Evolutionary conservation across 768 basidiomycete species (phyloP).

Genomic region (Tricholoma furcatifolium): DNA sequence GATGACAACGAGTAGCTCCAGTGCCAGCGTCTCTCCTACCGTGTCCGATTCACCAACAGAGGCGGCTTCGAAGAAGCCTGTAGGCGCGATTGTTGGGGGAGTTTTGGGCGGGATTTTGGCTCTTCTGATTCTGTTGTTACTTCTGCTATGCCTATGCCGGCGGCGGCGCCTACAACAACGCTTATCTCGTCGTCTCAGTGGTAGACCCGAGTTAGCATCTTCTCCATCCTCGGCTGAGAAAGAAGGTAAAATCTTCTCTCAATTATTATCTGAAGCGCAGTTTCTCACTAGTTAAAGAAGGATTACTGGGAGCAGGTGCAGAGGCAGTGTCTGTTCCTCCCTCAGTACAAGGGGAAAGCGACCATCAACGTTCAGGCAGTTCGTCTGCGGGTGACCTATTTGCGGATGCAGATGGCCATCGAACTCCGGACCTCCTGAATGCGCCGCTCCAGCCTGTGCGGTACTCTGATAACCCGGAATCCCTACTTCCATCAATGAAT

Average conservation of each 20-base stretch:
- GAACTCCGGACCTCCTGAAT: background rate
- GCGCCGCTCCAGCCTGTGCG: background rate
- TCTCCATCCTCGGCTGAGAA: background rate
- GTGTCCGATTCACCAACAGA: background rate
- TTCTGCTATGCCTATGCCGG: slow-evolving; percentile 5
- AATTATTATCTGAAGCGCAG: too few relatives aligned
- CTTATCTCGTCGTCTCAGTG: background rate
- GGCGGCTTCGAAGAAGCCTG: background rate
- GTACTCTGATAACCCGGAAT: background rate
- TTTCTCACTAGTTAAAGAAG: background rate
- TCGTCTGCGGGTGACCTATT: background rate
- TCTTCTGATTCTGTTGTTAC: background rate
- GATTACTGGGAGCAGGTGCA: background rate
- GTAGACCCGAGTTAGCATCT: background rate
- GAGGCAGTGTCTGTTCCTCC: background rate
- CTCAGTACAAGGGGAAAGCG: background rate
- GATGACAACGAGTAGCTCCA: background rate
- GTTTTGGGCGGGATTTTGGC: slow-evolving; percentile 1
- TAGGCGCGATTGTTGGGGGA: slow-evolving; percentile 4
- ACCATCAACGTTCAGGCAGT: background rate
- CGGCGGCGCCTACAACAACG: background rate
- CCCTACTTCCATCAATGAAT: background rate
- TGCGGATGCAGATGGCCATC: background rate
- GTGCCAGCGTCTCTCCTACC: background rate
- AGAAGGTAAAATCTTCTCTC: background rate